Percentiles rank a stretch among this genome's conserved stretches.
Evolutionary conservation across 1,284 basidiomycete species (phyloP).

Genomic region (Cerioporus squamosus): DNA sequence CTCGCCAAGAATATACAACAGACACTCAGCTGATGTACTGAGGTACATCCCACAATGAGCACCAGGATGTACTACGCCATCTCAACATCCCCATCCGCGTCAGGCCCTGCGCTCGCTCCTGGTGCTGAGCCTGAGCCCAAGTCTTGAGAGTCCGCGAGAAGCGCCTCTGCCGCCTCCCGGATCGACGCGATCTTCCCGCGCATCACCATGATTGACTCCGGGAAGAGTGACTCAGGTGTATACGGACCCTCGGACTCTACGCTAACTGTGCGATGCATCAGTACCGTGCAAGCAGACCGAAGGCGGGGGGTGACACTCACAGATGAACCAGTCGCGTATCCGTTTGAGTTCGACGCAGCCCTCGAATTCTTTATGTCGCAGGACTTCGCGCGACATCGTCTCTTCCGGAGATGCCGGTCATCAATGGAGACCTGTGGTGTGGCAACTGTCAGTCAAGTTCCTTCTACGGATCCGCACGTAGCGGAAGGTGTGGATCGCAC

Average conservation of each 20-base stretch:
- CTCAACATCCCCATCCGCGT: conserved; percentile 41
- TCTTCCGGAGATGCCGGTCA: conserved; percentile 78
- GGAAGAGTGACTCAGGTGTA: conserved; percentile 82
- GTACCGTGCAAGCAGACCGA: neutral
- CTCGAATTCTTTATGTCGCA: conserved; percentile 91
- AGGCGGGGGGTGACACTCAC: conserved; percentile 49
- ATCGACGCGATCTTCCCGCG: conserved; percentile 76
- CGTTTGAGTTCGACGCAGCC: conserved; percentile 85
- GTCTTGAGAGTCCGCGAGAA: conserved; percentile 42
- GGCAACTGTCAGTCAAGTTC: neutral
- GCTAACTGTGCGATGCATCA: conserved; percentile 58
- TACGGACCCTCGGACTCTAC: conserved; percentile 93
- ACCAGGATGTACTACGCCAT: conserved; percentile 33
- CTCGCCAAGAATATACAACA: too few relatives aligned
- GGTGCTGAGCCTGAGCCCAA: conserved; percentile 1
- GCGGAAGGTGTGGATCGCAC: conserved; percentile 10
- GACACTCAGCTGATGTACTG: too few relatives aligned
- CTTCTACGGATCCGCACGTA: neutral
- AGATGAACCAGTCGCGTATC: conserved; percentile 94
- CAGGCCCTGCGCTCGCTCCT: conserved; percentile 9
- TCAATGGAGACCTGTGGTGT: conserved; percentile 55
- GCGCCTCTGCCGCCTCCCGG: conserved; percentile 58
- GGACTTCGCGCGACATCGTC: conserved; percentile 91
- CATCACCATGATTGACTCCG: conserved; percentile 85
- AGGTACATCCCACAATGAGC: too few relatives aligned